Conservation (phyloP, 306 rosid species). For the Quercus ilex region DNA sequence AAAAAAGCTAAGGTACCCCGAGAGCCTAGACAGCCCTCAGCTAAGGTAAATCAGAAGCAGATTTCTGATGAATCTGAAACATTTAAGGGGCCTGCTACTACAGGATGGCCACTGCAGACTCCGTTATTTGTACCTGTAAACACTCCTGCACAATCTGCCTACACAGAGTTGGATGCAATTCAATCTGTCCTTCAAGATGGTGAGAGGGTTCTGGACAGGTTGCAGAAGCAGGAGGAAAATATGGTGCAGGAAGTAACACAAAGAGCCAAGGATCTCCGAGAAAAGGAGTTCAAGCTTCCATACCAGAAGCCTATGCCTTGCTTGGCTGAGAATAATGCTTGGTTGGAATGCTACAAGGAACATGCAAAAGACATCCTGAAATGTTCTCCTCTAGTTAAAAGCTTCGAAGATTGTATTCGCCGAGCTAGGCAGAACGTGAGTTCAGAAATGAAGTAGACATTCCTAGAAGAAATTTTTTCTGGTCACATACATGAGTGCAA, state of each 20-base stretch:
- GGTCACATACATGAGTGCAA: constrained; percentile 28
- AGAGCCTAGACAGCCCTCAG: constrained; percentile 45
- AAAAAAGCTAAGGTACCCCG: constrained; percentile 45
- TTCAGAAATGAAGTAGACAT: constrained; percentile 26
- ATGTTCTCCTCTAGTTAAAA: constrained; percentile 65
- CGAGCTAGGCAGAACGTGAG: constrained; percentile 61
- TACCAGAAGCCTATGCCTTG: constrained; percentile 70
- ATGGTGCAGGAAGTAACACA: constrained; percentile 77
- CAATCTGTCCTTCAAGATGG: constrained; percentile 63
- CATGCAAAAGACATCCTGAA: constrained; percentile 66
- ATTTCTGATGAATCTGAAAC: constrained; percentile 38
- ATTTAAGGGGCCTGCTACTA: constrained; percentile 40
- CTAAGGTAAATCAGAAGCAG: constrained; percentile 42
- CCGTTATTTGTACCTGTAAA: constrained; percentile 53
- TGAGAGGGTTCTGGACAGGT: constrained; percentile 67
- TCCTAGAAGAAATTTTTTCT: not conserved
- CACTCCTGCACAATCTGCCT: constrained; percentile 41
- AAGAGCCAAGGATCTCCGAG: constrained; percentile 89
- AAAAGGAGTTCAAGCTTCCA: constrained; percentile 88
- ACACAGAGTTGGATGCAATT: constrained; percentile 60
- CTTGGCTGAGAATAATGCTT: constrained; percentile 61
- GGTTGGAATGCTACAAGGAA: constrained; percentile 78
- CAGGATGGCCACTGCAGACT: constrained; percentile 75
- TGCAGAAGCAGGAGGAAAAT: constrained; percentile 78
- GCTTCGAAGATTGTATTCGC: constrained; percentile 72